Base-by-base conservation (phyloP, 768 basidiomycete genomes). In the Amanita muscaria region DNA sequence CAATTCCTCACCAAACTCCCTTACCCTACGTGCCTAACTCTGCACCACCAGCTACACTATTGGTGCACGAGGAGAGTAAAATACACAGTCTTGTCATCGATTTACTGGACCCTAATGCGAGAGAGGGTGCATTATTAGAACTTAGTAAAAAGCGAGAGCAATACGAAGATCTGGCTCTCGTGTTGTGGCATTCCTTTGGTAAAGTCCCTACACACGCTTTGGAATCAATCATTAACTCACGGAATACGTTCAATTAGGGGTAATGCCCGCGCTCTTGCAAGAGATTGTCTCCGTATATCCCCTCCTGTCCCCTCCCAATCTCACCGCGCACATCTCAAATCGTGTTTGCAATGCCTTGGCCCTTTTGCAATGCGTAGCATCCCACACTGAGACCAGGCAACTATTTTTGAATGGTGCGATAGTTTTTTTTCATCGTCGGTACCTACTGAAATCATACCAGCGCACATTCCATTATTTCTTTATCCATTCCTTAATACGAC, bases 401-500 rank as follows among this genome's bases (percentile, higher is more conserved):
- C 77, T 97, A 22, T 99, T 99, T 64, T 72, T 99, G 27, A 91
- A 89, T 58, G 92, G 92, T 92, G 46, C 42, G 74, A 59, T 9
- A 6, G 14, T 19, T 12, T n/a, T 10, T 12, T 18, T 10, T 37
- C 10, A 31, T 33, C 44, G 23, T 44, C 30, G 21, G 29, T 48
- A 50, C 18, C 49, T 72, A 75, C 80, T 44, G 75, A 84, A 59
- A 73, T 78, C 49, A 77, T 63, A 32, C 16, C 54, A 90, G 94
- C 94, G 21, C 96, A 98, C 64, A 92, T 99, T 60, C 94, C 94
- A 31, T 78, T 99, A 49, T 98, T 99, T 69, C 73, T 99, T 55
- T 99, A 99, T 65, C 94, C 94, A 15, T 99, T 99, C 69, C 72
- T 99, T 55, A 99, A 99, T 64, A 99, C 94, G 5, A 99, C 92